phyloP scores from a whole-genome alignment of 176 grass and related monocot genomes.

The Alloteropsis semialata region DNA sequence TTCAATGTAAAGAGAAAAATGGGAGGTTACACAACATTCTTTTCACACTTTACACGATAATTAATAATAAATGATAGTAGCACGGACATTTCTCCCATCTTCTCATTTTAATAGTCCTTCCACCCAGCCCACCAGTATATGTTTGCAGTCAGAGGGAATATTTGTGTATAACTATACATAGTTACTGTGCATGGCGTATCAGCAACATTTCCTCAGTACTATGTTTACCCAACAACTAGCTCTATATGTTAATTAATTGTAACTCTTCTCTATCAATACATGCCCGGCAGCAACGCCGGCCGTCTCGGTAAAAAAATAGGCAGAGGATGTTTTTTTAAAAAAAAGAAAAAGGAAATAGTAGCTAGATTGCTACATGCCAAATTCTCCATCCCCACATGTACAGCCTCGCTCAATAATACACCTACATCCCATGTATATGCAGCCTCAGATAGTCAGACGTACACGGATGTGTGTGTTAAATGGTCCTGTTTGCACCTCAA shows the following conservation, averaged over 20 bases:
- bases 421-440: neutral
- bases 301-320: too few species aligned
- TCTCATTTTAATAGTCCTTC: neutral
- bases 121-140: neutral
- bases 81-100: neutral
- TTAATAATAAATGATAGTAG: neutral
- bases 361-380: neutral
- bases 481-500: constrained; percentile 31
- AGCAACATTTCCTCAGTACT: neutral
- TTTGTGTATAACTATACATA: too few species aligned
- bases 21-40: neutral
- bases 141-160: neutral
- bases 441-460: neutral
- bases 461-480: neutral
- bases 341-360: too few species aligned
- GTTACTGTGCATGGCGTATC: neutral
- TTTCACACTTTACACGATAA: neutral
- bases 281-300: too few species aligned
- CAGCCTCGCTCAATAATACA: neutral
- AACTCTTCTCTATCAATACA: too few species aligned
- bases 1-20: neutral
- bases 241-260: too few species aligned
- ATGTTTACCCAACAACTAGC: neutral
- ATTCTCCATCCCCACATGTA: neutral
- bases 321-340: too few species aligned